Evolutionary conservation across 2,329 filamentous ascomycete species (phyloP), one percentile per base, ranked within the genome.

Genomic region (Colletotrichum ledebouriae): DNA sequence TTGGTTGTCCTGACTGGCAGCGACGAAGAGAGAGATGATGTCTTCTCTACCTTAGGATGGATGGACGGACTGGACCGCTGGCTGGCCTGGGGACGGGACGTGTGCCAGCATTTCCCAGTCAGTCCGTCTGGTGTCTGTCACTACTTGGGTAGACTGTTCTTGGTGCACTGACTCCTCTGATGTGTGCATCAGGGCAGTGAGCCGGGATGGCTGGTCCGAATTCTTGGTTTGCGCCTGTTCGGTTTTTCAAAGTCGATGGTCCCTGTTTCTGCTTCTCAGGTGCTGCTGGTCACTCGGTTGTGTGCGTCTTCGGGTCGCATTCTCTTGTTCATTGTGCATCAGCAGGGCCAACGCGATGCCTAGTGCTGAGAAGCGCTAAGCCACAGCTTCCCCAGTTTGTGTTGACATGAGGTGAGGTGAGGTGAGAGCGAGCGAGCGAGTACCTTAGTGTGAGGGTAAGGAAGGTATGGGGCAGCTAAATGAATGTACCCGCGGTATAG

Each of bases 351-450:
- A 34, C 65, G 47, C 61, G 65, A 68, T 68, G 34, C 55, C 61
- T 68, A 41, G 61, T 63, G 29, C 49, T 69, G 49, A 60, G 49
- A 55, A 56, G 62, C 66, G 66, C 66, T 69, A 66, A 69, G 66
- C 66, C 66, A 69, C 66, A 69, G 61, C 61, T 60, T 60, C 61
- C 66, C 66, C 62, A 44, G 66, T 60, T 34, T 56, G 62, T 66
- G 49, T 63, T 56, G 41, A 63, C 50, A 50, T 63, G 62, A 69
- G 60, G 55, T 69, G 55, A 68, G 55, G 41, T 57, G 12, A 15
- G 42, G 20, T 2, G 12, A 15, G 39, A 42, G 39, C 12, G n/a
- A 25, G 25, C 25, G 25, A 25, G 25, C 22, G 22, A n/a, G 47
- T 50, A 50, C 22, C 33, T 22, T 29, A 29, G 47, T 33, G n/a